These are phyloP conservation scores for Kalmanozyma brasiliensis DNA, from an alignment of 1,284 basidiomycete genomes.

Conservation along the genomic window DNA sequence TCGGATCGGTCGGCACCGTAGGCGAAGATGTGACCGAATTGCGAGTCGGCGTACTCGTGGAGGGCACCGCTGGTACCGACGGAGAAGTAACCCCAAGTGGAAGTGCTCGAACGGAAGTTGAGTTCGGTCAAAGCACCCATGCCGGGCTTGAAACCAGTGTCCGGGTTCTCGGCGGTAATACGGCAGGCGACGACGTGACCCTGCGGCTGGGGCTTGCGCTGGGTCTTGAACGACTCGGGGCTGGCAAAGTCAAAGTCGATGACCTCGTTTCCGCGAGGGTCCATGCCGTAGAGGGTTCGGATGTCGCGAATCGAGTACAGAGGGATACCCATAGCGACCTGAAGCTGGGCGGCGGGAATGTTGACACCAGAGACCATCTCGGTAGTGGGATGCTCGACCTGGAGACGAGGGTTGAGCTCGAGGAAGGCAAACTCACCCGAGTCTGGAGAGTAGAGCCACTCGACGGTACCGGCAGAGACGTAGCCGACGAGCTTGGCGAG, in stretches of 20 bases:
- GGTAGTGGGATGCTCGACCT: slow-evolving; percentile 95
- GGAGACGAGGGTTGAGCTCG: slow-evolving; percentile 98
- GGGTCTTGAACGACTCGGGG: slow-evolving; percentile 84
- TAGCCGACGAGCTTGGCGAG: slow-evolving; percentile 98
- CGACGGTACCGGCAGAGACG: slow-evolving; percentile 97
- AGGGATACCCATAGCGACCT: slow-evolving; percentile 98
- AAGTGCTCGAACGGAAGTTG: slow-evolving; percentile 97
- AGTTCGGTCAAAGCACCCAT: slow-evolving; percentile 96
- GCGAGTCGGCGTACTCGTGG: slow-evolving; percentile 86
- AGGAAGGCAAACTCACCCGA: slow-evolving; percentile 97
- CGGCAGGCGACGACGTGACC: slow-evolving; percentile 99
- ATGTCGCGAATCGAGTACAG: slow-evolving; percentile 96
- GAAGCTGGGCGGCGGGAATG: slow-evolving; percentile 95
- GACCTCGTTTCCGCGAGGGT: slow-evolving; percentile 54
- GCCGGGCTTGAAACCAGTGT: slow-evolving; percentile 99
- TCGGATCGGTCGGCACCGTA: slow-evolving; percentile 96
- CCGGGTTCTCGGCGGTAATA: slow-evolving; percentile 99
- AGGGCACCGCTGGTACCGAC: slow-evolving; percentile 94
- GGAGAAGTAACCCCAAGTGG: slow-evolving; percentile 94
- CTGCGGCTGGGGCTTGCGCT: slow-evolving; percentile 95
- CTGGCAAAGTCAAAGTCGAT: slow-evolving; percentile 86
- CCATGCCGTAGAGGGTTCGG: slow-evolving; percentile 86
- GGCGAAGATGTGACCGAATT: slow-evolving; percentile 97
- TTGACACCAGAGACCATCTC: slow-evolving; percentile 99
- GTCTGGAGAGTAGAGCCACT: slow-evolving; percentile 94